Evolutionary conservation across 805 yeast genomes (phyloP), one percentile per base, ranked within the genome.

Genomic region (Sungouiozyma ichnusensis): DNA sequence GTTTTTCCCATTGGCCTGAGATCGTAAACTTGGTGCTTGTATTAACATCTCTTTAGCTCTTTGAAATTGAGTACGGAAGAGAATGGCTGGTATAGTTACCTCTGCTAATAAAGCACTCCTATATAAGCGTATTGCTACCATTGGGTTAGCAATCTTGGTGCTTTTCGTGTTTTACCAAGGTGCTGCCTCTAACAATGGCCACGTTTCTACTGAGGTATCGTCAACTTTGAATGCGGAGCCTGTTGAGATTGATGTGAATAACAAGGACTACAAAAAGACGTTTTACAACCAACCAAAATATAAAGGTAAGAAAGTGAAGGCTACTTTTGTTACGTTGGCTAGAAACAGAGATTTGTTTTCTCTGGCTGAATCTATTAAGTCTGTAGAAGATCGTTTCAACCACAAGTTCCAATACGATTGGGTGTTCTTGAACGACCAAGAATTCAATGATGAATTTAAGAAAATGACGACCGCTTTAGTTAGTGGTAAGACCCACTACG

Each of bases 401-500:
- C 59, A 66, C 15, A 72, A 83, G 38, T 88, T 66, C 66, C 72
- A 83, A 48, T 90, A 90, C 58, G 97, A 94, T 53, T 90, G 97
- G 97, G 92, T 87, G 20, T 92, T 90, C 62, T 70, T 90, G 53
- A 90, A 90, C 62, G 96, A 90, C 60, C 86, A 79, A 44, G 81
- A 73, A 38, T 92, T 90, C 65, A 70, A 76, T 40, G 87, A 85
- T 2, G 92, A 85, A 53, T 90, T 92, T 63, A 85, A 76, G 53
- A 64, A 66, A 20, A 72, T 76, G 20, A 83, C 94, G 13, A 48
- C 74, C 2, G 72, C 82, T 11, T 64, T 86, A 55, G 78, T 79
- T 14, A 77, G 88, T 29, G 97, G 97, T 49, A 71, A 60, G 5
- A 78, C 88, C 38, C 72, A 78, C 48, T 92, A 79, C 55, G 97